A percentile compares a stretch with the other conserved stretches of the same genome.
Conservation (phyloP, 768 basidiomycete genomes). For the Calocybe gangraenosa region DNA sequence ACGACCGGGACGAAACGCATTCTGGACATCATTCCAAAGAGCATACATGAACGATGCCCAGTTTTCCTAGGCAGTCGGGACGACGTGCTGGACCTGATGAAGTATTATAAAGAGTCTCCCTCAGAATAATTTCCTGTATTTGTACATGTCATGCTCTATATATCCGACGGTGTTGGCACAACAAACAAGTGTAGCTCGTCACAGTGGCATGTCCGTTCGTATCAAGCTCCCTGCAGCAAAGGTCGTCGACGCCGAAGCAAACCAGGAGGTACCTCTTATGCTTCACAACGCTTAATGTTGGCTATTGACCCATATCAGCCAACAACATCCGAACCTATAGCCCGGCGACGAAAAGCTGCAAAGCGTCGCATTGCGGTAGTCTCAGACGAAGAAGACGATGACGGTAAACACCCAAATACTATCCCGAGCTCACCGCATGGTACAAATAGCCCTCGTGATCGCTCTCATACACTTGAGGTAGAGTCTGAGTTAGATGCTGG, state of each 20-base stretch:
- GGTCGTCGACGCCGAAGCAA: constrained; percentile 3
- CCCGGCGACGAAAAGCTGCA: constrained; percentile 18
- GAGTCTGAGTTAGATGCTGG: constrained; percentile 13
- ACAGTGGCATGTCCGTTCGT: constrained; percentile 18
- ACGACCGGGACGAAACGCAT: constrained; percentile 95
- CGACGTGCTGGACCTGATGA: constrained; percentile 86
- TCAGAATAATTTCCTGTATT: constrained; percentile 16
- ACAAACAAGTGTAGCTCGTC: constrained; percentile 5
- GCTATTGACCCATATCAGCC: constrained; percentile 3
- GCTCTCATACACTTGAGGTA: constrained; percentile 7
- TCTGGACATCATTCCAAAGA: constrained; percentile 81
- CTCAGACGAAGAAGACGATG: constrained; percentile 25
- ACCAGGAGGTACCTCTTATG: constrained; percentile 18
- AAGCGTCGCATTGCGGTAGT: constrained; percentile 25
- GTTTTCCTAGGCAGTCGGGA: constrained; percentile 94
- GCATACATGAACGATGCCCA: constrained; percentile 88
- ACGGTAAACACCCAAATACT: constrained; percentile 1
- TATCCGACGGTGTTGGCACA: background rate
- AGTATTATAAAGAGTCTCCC: constrained; percentile 64
- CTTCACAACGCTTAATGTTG: background rate
- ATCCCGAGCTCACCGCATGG: constrained; percentile 6
- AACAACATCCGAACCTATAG: constrained; percentile 11
- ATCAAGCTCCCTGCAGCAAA: constrained; percentile 19
- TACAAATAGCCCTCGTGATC: constrained; percentile 2
- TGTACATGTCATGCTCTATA: constrained; percentile 12